Conservation (phyloP, 2,329 filamentous ascomycete species). For the Diatrype stigma region DNA sequence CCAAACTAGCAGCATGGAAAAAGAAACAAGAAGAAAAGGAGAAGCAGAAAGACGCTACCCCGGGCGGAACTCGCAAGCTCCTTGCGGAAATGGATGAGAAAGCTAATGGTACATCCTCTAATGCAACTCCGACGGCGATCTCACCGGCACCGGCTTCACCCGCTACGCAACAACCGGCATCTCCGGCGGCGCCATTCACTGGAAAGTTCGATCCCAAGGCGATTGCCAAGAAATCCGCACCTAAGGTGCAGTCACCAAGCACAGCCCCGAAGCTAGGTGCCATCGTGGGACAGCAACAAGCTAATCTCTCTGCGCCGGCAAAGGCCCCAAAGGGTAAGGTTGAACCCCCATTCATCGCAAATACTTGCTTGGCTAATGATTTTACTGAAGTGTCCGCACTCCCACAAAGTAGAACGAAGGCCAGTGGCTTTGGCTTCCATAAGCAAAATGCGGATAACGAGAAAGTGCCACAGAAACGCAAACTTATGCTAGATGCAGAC, state of each 20-base stretch:
- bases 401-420: conserved; percentile 66
- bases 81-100: conserved; percentile 72
- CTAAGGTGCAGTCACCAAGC: conserved; percentile 51
- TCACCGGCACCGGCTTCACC: conserved; percentile 48
- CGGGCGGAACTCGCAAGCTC: conserved; percentile 62
- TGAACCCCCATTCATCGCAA: not conserved
- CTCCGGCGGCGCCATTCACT: conserved; percentile 58
- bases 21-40: conserved; percentile 78
- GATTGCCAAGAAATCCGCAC: conserved; percentile 72
- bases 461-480: conserved; percentile 65
- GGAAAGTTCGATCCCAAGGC: conserved; percentile 86
- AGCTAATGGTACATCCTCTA: conserved; percentile 43
- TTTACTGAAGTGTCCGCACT: conserved; percentile 44
- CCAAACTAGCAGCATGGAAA: conserved; percentile 87
- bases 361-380: conserved; percentile 19
- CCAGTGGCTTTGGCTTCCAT: conserved; percentile 79
- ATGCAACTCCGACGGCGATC: conserved; percentile 45
- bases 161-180: conserved; percentile 37
- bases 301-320: conserved; percentile 29
- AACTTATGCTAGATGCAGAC: conserved; percentile 83
- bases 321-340: conserved; percentile 33
- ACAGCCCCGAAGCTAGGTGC: conserved; percentile 49
- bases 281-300: conserved; percentile 36
- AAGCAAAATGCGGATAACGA: conserved; percentile 63
- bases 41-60: conserved; percentile 65